phyloP scores from a whole-genome alignment of 2,329 filamentous ascomycete species.

The Beauveria sp. region DNA sequence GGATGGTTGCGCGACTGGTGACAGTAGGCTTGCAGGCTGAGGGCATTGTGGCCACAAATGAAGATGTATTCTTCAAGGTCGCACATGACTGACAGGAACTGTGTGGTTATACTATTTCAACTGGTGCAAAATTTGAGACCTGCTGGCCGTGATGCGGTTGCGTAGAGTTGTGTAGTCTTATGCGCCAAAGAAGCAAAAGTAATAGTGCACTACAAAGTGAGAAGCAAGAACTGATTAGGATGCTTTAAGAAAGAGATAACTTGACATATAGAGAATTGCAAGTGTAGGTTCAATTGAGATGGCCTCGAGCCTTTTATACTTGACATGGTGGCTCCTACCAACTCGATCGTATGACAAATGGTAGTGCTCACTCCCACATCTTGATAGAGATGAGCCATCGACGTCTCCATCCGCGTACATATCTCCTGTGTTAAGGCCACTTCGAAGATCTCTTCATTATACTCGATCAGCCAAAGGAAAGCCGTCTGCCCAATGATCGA shows the following conservation, averaged over 20 bases:
- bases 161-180: neutral
- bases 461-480: no score
- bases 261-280: neutral
- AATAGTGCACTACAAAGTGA: no score
- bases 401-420: neutral
- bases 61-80: slow-evolving; percentile 65
- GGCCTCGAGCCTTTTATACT: neutral
- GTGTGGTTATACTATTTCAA: no score
- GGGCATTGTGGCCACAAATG: slow-evolving; percentile 52
- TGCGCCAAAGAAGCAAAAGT: neutral
- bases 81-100: slow-evolving; percentile 40
- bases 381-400: neutral
- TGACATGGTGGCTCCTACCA: neutral
- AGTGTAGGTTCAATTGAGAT: neutral
- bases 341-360: neutral
- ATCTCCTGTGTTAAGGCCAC: no score
- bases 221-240: neutral
- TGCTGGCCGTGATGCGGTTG: neutral
- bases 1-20: slow-evolving; percentile 68
- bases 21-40: slow-evolving; percentile 60
- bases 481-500: neutral
- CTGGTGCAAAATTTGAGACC: neutral
- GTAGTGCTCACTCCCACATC: neutral
- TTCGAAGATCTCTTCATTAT: no score
- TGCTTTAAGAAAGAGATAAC: neutral